Evolutionary conservation across 306 rosid species (phyloP).

Genomic region (Lupinus albus): DNA sequence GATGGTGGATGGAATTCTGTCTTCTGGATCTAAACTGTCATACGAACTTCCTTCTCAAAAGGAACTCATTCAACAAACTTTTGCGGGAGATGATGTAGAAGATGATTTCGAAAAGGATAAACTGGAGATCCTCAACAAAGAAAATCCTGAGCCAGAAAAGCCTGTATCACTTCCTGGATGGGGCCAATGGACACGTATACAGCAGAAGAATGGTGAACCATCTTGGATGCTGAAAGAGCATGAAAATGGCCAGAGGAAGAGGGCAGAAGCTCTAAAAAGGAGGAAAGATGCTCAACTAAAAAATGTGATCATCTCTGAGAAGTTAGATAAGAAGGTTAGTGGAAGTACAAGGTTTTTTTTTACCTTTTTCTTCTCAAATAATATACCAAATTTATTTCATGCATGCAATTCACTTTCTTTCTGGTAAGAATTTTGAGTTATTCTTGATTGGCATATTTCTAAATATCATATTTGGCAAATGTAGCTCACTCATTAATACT

Average conservation of each 20-base stretch:
- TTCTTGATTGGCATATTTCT: conserved; percentile 12
- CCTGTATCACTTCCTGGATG: conserved; percentile 87
- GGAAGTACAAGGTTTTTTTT: conserved; percentile 28
- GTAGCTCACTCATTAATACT: conserved; percentile 1
- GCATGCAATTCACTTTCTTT: neutral
- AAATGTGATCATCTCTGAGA: conserved; percentile 89
- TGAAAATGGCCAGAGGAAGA: conserved; percentile 64
- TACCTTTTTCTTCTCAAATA: neutral
- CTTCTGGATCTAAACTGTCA: conserved; percentile 58
- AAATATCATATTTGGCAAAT: neutral
- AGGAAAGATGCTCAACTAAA: conserved; percentile 85
- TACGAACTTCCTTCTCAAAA: conserved; percentile 93
- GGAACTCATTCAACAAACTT: conserved; percentile 78
- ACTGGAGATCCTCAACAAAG: conserved; percentile 66
- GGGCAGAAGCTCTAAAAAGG: conserved; percentile 71
- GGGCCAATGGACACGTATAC: conserved; percentile 95
- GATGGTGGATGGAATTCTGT: conserved; percentile 76
- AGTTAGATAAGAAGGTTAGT: conserved; percentile 77
- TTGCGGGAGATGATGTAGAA: conserved; percentile 92
- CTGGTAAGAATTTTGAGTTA: conserved; percentile 8
- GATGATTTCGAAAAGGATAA: conserved; percentile 80
- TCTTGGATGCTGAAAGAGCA: conserved; percentile 80
- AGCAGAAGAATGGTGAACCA: conserved; percentile 81
- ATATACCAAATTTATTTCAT: conserved; percentile 18
- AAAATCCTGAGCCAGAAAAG: conserved; percentile 91